Conservation (phyloP, 2,329 filamentous ascomycete species). For the Exophiala mesophila region DNA sequence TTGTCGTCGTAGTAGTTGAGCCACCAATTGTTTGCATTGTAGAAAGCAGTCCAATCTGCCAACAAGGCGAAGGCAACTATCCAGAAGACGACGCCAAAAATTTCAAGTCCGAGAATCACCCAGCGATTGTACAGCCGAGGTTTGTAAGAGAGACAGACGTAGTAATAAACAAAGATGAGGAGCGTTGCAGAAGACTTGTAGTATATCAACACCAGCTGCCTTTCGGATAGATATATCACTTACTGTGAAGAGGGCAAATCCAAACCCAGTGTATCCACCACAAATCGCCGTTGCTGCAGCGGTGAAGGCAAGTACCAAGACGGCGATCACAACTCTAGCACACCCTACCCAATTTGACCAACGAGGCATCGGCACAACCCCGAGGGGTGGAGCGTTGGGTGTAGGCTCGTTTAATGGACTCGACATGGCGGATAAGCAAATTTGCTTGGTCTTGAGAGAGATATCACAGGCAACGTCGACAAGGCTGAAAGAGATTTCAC, state of each 20-base stretch:
- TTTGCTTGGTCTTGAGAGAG: no score
- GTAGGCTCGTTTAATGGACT: conserved; percentile 12
- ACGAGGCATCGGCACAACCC: conserved; percentile 24
- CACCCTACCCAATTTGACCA: conserved; percentile 22
- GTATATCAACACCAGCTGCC: not conserved
- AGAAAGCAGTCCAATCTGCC: conserved; percentile 16
- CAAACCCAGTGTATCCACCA: conserved; percentile 19
- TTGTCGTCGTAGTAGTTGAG: conserved; percentile 3
- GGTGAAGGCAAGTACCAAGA: conserved; percentile 19
- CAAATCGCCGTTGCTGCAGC: conserved; percentile 19
- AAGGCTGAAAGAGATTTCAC: no score
- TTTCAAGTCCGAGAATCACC: conserved; percentile 22
- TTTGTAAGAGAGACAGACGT: conserved; percentile 18
- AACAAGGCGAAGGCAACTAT: conserved; percentile 18
- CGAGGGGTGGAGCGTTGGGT: not conserved
- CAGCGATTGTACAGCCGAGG: conserved; percentile 22
- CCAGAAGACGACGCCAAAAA: conserved; percentile 22
- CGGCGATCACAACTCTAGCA: conserved; percentile 17
- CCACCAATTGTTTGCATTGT: conserved; percentile 12
- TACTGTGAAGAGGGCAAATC: conserved; percentile 23
- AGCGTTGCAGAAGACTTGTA: conserved; percentile 14
- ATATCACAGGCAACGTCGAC: no score
- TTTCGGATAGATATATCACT: conserved; percentile 5
- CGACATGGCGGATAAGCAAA: conserved; percentile 19
- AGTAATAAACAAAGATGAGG: conserved; percentile 23